These are phyloP conservation scores for Dothiorella sarmentorum DNA, from an alignment of 2,329 filamentous ascomycete genomes.

Conservation along the genomic window DNA sequence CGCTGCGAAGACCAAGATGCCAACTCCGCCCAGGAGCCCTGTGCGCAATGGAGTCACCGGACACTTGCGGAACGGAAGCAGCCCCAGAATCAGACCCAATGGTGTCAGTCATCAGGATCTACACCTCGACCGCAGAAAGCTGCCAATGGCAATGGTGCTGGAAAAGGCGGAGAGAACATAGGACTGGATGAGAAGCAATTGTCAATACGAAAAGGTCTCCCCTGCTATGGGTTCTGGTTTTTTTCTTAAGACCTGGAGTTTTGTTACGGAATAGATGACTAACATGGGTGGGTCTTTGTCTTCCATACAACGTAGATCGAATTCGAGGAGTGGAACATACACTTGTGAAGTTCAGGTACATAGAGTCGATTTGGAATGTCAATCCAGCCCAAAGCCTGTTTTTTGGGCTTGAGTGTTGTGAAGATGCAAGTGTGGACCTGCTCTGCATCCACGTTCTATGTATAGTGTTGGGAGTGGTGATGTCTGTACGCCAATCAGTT, in stretches of 20 bases:
- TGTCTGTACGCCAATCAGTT: neutral
- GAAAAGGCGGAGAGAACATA: slow-evolving; percentile 22
- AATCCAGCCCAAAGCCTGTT: too few species aligned
- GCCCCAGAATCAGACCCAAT: slow-evolving; percentile 29
- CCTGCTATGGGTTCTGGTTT: neutral
- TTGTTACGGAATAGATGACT: neutral
- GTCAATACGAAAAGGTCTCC: neutral
- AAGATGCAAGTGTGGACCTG: too few species aligned
- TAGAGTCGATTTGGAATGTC: too few species aligned
- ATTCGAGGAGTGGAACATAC: too few species aligned
- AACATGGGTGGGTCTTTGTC: neutral
- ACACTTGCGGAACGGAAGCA: slow-evolving; percentile 20
- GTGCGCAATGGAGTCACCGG: neutral
- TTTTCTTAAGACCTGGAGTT: too few species aligned
- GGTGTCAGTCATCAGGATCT: slow-evolving; percentile 34
- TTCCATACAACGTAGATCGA: too few species aligned
- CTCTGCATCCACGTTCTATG: too few species aligned
- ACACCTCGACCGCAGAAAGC: slow-evolving; percentile 35
- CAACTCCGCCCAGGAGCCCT: slow-evolving; percentile 16
- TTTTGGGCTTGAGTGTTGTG: too few species aligned
- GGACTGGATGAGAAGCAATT: neutral
- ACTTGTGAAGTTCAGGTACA: too few species aligned
- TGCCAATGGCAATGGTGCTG: slow-evolving; percentile 29
- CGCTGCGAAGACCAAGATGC: slow-evolving; percentile 8
- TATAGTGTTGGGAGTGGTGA: neutral